A percentile compares a stretch with the other conserved stretches of the same genome.
These are phyloP conservation scores for Clitopilus hobsonii DNA, from an alignment of 768 basidiomycete genomes.

Conservation along the genomic window DNA sequence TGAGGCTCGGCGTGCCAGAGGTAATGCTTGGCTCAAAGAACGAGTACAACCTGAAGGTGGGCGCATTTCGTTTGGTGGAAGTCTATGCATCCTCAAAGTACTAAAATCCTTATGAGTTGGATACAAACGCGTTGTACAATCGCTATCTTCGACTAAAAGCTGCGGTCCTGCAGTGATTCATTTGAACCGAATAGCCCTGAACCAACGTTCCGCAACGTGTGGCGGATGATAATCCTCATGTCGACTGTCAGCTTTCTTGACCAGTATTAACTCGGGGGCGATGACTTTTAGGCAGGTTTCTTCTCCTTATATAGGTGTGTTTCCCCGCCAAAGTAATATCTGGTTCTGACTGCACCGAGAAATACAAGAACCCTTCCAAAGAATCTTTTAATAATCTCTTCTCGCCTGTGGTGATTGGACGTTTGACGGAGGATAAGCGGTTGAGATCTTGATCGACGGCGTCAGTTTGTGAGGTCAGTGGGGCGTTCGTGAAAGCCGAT, in stretches of 20 bases:
- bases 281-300: neutral
- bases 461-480: neutral
- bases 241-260: neutral
- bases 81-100: too few species aligned
- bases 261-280: neutral
- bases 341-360: too few species aligned
- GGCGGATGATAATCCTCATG: neutral
- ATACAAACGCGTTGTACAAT: too few species aligned
- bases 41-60: too few species aligned
- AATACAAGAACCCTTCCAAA: neutral
- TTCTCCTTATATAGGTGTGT: neutral
- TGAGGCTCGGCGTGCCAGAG: neutral
- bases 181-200: slow-evolving; percentile 1
- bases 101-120: too few species aligned
- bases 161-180: too few species aligned
- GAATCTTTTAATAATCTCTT: neutral
- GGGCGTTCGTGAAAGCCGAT: neutral
- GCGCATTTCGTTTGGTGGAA: too few species aligned
- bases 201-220: neutral
- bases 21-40: too few species aligned
- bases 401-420: neutral
- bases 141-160: too few species aligned
- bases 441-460: neutral
- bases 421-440: neutral
- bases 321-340: neutral